phyloP scores from a whole-genome alignment of 805 yeast species.

The Metschnikowia continentalis region DNA sequence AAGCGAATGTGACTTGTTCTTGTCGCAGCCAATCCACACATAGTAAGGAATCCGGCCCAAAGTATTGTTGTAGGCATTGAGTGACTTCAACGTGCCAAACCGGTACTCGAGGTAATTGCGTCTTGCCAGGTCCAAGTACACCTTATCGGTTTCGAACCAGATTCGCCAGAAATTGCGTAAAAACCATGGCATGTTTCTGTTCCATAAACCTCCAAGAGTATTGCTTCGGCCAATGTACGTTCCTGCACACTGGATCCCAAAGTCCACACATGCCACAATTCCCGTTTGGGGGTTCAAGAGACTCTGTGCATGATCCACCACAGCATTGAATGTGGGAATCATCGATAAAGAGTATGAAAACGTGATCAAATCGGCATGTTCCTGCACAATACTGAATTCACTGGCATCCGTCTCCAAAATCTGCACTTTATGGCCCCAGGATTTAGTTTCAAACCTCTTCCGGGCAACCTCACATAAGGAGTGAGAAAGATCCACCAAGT shows the following conservation, averaged over 20 bases:
- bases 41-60: constrained; percentile 79
- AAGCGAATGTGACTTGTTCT: constrained; percentile 30
- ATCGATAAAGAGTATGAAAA: constrained; percentile 78
- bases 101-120: constrained; percentile 79
- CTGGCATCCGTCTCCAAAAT: constrained; percentile 74
- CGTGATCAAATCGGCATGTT: constrained; percentile 65
- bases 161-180: constrained; percentile 78
- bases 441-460: constrained; percentile 43
- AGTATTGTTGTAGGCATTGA: constrained; percentile 59
- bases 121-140: constrained; percentile 72
- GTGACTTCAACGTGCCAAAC: constrained; percentile 75
- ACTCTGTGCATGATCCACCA: constrained; percentile 61
- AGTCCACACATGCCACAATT: constrained; percentile 68
- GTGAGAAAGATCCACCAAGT: constrained; percentile 72
- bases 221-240: constrained; percentile 64
- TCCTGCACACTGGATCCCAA: constrained; percentile 69
- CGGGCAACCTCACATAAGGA: constrained; percentile 71
- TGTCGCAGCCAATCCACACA: constrained; percentile 69
- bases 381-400: constrained; percentile 49
- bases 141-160: constrained; percentile 85
- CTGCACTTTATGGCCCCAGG: constrained; percentile 51
- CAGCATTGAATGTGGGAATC: constrained; percentile 81
- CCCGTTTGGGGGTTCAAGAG: constrained; percentile 53
- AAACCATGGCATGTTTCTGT: constrained; percentile 74
- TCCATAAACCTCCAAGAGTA: constrained; percentile 69